Base-by-base conservation (phyloP, 2,329 filamentous ascomycete genomes). In the Sporothrix pallida region DNA sequence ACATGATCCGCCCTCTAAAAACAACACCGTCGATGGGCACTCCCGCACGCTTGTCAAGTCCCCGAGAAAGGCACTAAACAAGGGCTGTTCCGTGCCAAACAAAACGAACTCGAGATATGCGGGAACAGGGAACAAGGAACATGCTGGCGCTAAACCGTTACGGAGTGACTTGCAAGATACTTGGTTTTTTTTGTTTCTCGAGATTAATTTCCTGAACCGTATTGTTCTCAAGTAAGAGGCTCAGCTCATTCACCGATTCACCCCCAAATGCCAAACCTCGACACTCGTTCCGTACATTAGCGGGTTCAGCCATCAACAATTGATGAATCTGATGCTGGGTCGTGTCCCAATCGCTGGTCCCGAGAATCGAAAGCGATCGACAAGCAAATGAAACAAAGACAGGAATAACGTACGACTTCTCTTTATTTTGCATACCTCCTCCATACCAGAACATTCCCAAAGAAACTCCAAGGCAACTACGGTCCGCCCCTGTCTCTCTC, bases 1-100 rank as follows among this genome's bases (percentile, higher is more conserved):
- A 58, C 6, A 13, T n/a, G 54, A 58, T 31, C 54, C 54, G 23
- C 23, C 23, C 20, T 37, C 9, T 44, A 37, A n/a, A 63, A 67
- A 48, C 9, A 4, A 23, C 62, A 23, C 42, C 62, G 42, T 67
- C 62, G 62, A 67, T 26, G 62, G 62, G 44, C 42, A 20, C 62
- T 48, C 62, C 62, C 62, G 62, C 42, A 26, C 42, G 20, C 42
- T 48, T 48, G 60, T 20, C 31, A 37, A 63, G 15, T 17, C 15
- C 31, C 31, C 58, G 15, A 5, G 17, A 20, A 8, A 37, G 60
- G 31, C 60, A 42, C 60, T 63, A 63, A 62, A 37, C 13, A 42
- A 42, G 31, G 6, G 26, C 26, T 8, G 58, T 62, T 62, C 58
- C 58, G 26, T 15, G 26, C 37, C 58, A 62, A 62, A 31, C 48